A percentile compares a stretch with the other conserved stretches of the same genome.
Evolutionary conservation across 2,329 filamentous ascomycete species (phyloP).

Genomic region (Microcyclosporella mali): DNA sequence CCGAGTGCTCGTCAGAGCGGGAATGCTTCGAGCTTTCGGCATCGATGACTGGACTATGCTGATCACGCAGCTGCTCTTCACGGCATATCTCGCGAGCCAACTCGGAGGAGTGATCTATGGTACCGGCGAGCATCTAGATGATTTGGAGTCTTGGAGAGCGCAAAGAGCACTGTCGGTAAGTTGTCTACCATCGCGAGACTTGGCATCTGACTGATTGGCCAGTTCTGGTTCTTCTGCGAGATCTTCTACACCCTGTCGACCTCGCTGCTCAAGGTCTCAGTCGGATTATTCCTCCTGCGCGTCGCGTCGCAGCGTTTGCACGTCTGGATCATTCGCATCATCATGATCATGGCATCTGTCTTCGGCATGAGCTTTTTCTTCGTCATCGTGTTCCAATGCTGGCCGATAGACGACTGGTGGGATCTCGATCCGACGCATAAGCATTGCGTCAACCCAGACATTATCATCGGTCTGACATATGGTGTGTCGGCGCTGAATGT

Average conservation of each 20-base stretch:
- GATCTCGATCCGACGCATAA: slow-evolving; percentile 34
- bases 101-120: slow-evolving; percentile 36
- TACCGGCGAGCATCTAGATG: slow-evolving; percentile 34
- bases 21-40: slow-evolving; percentile 35
- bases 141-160: slow-evolving; percentile 24
- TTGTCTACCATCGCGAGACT: background rate
- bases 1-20: slow-evolving; percentile 34
- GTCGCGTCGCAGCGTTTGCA: slow-evolving; percentile 44
- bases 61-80: slow-evolving; percentile 34
- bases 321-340: slow-evolving; percentile 40
- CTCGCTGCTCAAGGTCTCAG: slow-evolving; percentile 46
- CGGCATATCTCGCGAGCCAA: slow-evolving; percentile 36
- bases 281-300: slow-evolving; percentile 50
- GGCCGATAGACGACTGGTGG: slow-evolving; percentile 50
- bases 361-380: slow-evolving; percentile 47
- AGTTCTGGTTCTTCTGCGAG: slow-evolving; percentile 53
- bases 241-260: slow-evolving; percentile 48
- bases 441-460: slow-evolving; percentile 38
- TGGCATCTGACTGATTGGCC: background rate
- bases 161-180: slow-evolving; percentile 18
- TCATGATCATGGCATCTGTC: slow-evolving; percentile 43
- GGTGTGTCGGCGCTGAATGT: slow-evolving; percentile 34
- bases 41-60: slow-evolving; percentile 40
- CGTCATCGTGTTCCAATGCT: slow-evolving; percentile 49
- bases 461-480: slow-evolving; percentile 42